Percentiles rank a stretch among this genome's conserved stretches.
Conservation (phyloP, 306 rosid species). For the Quercus bicolor region DNA sequence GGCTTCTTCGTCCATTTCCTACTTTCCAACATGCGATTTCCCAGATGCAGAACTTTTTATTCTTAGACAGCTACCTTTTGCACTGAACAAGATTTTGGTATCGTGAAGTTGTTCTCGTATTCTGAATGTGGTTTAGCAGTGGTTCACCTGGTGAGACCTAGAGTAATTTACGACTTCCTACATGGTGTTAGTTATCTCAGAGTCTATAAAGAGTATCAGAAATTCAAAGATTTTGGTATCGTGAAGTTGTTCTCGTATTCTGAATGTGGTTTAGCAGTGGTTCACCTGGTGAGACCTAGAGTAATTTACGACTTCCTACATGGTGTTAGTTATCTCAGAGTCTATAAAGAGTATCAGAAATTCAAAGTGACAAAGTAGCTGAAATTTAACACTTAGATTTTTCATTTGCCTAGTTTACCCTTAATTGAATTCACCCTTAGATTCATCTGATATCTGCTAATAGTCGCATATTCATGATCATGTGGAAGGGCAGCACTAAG, state of each 20-base stretch:
- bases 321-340: conserved; percentile 35
- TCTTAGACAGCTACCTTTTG: conserved; percentile 17
- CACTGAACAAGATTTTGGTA: conserved; percentile 17
- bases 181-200: conserved; percentile 35
- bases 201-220: conserved; percentile 33
- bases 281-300: conserved; percentile 30
- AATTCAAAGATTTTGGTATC: conserved; percentile 33
- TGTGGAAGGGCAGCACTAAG: conserved; percentile 32
- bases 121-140: conserved; percentile 11
- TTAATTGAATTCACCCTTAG: background rate
- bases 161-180: conserved; percentile 35
- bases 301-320: conserved; percentile 33
- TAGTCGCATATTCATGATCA: conserved; percentile 24
- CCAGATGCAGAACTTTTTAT: conserved; percentile 32
- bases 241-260: conserved; percentile 23
- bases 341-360: conserved; percentile 35
- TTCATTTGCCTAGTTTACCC: background rate
- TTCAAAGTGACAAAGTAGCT: conserved; percentile 32
- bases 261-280: conserved; percentile 9
- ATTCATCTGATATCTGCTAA: background rate
- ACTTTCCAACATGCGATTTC: conserved; percentile 26
- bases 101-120: conserved; percentile 25
- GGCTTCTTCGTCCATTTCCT: conserved; percentile 27
- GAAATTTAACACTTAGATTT: conserved; percentile 2
- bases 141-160: conserved; percentile 26